phyloP scores from a whole-genome alignment of 23 red algal species.

The Gracilaria gracilis region DNA sequence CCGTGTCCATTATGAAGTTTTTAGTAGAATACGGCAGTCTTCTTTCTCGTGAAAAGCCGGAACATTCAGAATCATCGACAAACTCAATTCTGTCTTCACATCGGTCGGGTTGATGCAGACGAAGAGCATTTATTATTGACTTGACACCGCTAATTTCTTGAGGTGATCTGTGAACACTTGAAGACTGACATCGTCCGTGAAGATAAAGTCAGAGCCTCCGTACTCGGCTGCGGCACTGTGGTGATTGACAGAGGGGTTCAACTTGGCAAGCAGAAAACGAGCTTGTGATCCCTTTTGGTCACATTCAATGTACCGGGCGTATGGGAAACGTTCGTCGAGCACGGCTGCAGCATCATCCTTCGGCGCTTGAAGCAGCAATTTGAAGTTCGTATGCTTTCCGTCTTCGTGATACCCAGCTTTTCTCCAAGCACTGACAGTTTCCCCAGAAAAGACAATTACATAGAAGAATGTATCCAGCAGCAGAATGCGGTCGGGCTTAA shows the following conservation, averaged over 20 bases:
- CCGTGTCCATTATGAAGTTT: too few relatives aligned
- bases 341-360: slow-evolving; percentile 91
- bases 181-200: slow-evolving; percentile 96
- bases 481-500: slow-evolving; percentile 85
- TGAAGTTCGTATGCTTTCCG: slow-evolving; percentile 85
- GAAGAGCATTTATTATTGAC: slow-evolving; percentile 32
- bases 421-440: slow-evolving; percentile 88
- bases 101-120: neutral
- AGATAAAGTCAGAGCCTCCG: slow-evolving; percentile 80
- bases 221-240: slow-evolving; percentile 75
- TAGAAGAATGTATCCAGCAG: slow-evolving; percentile 98
- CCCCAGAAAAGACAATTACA: slow-evolving; percentile 94
- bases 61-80: too few relatives aligned
- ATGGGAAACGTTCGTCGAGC: slow-evolving; percentile 92
- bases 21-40: too few relatives aligned
- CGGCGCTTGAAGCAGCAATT: slow-evolving; percentile 86
- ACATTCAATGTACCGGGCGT: slow-evolving; percentile 94
- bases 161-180: slow-evolving; percentile 96
- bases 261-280: slow-evolving; percentile 96
- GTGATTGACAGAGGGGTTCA: slow-evolving; percentile 96
- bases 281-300: slow-evolving; percentile 94
- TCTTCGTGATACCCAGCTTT: slow-evolving; percentile 95
- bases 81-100: neutral
- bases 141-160: slow-evolving; percentile 70
- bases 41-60: too few relatives aligned